Conservation (phyloP, 2,329 filamentous ascomycete species). For the Hymenoscyphus occultus region DNA sequence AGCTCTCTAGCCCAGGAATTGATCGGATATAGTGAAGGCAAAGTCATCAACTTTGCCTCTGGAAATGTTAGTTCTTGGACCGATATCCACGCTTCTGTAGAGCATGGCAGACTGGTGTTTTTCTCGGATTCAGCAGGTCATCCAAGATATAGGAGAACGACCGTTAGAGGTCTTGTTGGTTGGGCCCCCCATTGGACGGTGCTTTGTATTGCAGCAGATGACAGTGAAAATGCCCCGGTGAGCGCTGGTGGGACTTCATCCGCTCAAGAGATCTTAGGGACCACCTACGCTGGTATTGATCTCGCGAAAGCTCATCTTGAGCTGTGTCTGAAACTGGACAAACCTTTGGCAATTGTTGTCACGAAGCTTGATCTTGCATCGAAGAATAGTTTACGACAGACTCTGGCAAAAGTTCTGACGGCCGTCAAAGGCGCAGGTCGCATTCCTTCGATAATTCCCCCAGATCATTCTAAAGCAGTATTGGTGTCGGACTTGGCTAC, state of each 20-base stretch:
- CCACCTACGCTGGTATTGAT: slow-evolving; percentile 59
- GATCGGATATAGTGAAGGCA: slow-evolving; percentile 68
- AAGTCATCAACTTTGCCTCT: slow-evolving; percentile 78
- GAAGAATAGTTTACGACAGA: slow-evolving; percentile 65
- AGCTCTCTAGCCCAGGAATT: slow-evolving; percentile 94
- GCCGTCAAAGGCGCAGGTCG: slow-evolving; percentile 73
- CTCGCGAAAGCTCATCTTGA: slow-evolving; percentile 78
- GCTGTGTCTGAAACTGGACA: slow-evolving; percentile 74
- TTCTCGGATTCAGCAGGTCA: slow-evolving; percentile 91
- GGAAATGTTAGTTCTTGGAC: slow-evolving; percentile 90
- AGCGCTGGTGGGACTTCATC: slow-evolving; percentile 43
- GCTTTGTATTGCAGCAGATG: slow-evolving; percentile 81
- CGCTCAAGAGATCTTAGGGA: slow-evolving; percentile 50
- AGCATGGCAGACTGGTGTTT: slow-evolving; percentile 75
- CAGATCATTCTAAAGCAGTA: slow-evolving; percentile 49
- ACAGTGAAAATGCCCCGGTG: slow-evolving; percentile 48
- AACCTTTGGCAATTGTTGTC: slow-evolving; percentile 77
- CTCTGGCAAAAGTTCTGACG: slow-evolving; percentile 70
- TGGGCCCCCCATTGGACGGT: slow-evolving; percentile 96
- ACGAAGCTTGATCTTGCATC: slow-evolving; percentile 90
- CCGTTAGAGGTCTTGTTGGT: slow-evolving; percentile 83
- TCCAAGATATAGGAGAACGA: slow-evolving; percentile 83
- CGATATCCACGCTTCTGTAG: slow-evolving; percentile 81
- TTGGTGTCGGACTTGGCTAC: slow-evolving; percentile 49
- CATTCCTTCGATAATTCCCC: slow-evolving; percentile 69